Base-by-base conservation (phyloP, 176 grass and related monocot genomes). In the Saccharum spontaneum region DNA sequence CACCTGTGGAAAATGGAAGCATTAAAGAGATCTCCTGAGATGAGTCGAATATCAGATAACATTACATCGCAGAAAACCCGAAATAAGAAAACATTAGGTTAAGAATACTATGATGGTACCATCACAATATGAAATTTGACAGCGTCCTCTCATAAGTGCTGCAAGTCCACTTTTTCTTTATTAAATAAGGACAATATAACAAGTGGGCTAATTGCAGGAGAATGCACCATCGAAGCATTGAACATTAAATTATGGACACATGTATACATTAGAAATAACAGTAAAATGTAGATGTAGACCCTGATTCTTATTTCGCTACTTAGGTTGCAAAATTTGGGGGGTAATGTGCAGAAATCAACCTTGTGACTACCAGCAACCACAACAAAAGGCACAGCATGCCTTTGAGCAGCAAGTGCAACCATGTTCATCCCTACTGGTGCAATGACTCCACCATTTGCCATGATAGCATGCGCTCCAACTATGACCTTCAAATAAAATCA, bases 361-460 rank as follows among this genome's bases (percentile, higher is more conserved):
- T 99, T 99, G 73, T 96, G 97, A n/a, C 91, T 95, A 23, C 97
- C 97, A 71, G 91, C 97, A 91, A 99, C 86, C 14, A 99, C 97
- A 26, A 99, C 97, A 83, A 99, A 96, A 73, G 97, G 97, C 52
- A 96, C 97, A 76, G 97, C 93, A 84, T 99, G 97, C 84, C 91
- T 95, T 89, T 99, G 93, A 77, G 97, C 97, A 90, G 97, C 93
- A 73, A 96, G 93, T 34, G 91, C 97, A 69, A 99, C 91, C 93
- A 96, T 96, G 79, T 94, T 99, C 87, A 94, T 96, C 67, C 93
- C 97, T 26, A 99, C 90, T 61, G 97, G 97, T 84, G 93, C 93
- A 82, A 99, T 88, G n/a, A 99, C 91, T 84, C 97, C 97, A 78
- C 93, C 97, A 65, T 99, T 99, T 84, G 93, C 97, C 97, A 99